Evolutionary conservation across 169 alveolate genomes (phyloP).

Genomic region (Cystoisospora suis): DNA sequence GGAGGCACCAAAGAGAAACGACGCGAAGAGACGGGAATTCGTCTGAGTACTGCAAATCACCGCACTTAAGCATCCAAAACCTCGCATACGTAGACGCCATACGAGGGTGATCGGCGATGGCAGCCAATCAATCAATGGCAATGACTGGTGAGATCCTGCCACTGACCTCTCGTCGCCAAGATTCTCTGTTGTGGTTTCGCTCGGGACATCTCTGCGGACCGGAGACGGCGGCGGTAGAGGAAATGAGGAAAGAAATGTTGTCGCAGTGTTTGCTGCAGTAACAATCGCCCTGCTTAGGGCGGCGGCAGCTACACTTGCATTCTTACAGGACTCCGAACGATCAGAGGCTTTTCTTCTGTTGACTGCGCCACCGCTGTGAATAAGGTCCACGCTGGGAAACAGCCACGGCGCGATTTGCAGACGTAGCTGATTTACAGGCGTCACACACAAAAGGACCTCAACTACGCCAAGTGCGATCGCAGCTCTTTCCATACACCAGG

Average conservation of each 20-base stretch:
- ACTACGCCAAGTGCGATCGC: neutral
- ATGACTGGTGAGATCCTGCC: too few relatives aligned
- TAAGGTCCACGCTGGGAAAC: too few relatives aligned
- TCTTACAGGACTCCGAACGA: neutral
- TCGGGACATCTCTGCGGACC: too few relatives aligned
- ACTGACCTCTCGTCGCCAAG: too few relatives aligned
- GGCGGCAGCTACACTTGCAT: neutral
- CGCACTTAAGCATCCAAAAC: neutral
- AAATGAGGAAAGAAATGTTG: neutral
- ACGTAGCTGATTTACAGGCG: neutral
- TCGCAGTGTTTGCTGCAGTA: neutral
- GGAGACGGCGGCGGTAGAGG: neutral
- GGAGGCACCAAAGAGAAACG: neutral
- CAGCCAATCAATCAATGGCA: too few relatives aligned
- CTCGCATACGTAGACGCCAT: slow-evolving; percentile 27
- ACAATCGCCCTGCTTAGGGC: neutral
- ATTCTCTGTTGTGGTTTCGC: too few relatives aligned
- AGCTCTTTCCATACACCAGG: neutral
- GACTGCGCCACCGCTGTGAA: too few relatives aligned
- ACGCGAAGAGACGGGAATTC: neutral
- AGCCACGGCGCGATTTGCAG: neutral
- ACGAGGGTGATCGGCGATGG: neutral
- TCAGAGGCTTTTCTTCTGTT: neutral
- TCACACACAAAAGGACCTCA: slow-evolving; percentile 18
- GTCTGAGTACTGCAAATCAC: neutral